These are phyloP conservation scores for Boletus pseudo-olivaceus DNA, from an alignment of 768 basidiomycete genomes.

Conservation along the genomic window DNA sequence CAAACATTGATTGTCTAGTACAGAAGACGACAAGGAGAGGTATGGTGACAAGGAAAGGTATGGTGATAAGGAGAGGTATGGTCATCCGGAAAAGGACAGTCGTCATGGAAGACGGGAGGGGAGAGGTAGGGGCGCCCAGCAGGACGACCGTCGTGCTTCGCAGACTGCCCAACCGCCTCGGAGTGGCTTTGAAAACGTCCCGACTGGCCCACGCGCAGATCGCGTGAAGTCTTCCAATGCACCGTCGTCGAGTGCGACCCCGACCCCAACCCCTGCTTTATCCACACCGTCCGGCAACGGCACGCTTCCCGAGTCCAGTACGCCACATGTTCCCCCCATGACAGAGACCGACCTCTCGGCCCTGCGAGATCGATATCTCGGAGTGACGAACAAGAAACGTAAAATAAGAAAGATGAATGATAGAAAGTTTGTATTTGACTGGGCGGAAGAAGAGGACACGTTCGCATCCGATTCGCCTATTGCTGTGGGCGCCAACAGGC, in stretches of 20 bases:
- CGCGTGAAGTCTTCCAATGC: constrained; percentile 43
- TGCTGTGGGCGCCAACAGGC: constrained; percentile 65
- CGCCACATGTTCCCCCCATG: constrained; percentile 59
- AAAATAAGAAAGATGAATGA: constrained; percentile 94
- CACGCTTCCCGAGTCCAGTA: constrained; percentile 36
- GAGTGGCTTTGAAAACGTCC: constrained; percentile 62
- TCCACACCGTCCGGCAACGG: constrained; percentile 29
- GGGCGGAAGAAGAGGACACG: constrained; percentile 97
- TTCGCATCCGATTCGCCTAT: constrained; percentile 73
- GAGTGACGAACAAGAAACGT: constrained; percentile 90
- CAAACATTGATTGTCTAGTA: constrained; percentile 8
- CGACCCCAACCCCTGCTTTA: constrained; percentile 55
- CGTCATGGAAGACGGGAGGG: constrained; percentile 41
- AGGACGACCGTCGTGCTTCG: constrained; percentile 35
- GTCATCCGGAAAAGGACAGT: constrained; percentile 48
- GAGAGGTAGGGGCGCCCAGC: constrained; percentile 35
- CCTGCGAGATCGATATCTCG: constrained; percentile 91
- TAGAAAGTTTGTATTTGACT: constrained; percentile 98
- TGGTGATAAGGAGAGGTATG: constrained; percentile 41
- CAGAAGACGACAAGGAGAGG: constrained; percentile 49
- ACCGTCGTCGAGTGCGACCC: constrained; percentile 36
- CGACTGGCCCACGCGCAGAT: constrained; percentile 82
- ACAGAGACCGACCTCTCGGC: constrained; percentile 76
- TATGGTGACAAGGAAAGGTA: constrained; percentile 27
- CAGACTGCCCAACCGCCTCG: constrained; percentile 35